phyloP scores from a whole-genome alignment of 352 stramenopile genomes.

The Phytophthora parvispora region DNA sequence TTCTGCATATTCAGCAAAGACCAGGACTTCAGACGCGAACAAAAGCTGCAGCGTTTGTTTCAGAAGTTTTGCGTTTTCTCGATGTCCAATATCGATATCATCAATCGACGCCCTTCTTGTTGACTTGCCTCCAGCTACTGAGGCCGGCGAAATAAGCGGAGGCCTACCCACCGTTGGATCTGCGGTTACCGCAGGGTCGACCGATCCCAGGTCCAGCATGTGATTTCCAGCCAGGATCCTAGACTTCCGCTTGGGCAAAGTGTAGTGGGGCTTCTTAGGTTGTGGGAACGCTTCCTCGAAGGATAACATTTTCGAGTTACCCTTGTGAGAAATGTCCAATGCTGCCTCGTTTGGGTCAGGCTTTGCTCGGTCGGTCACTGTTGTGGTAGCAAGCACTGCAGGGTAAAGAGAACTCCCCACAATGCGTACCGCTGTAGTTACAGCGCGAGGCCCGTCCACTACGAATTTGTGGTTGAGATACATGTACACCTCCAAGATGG shows the following conservation, averaged over 20 bases:
- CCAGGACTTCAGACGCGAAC: slow-evolving; percentile 33
- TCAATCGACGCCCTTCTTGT: slow-evolving; percentile 7
- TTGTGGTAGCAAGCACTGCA: not conserved
- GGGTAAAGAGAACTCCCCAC: slow-evolving; percentile 12
- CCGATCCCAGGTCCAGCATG: not conserved
- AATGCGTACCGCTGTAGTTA: slow-evolving; percentile 29
- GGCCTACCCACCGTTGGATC: not conserved
- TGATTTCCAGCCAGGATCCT: not conserved
- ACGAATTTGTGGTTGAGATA: slow-evolving; percentile 37
- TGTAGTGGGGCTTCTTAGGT: not conserved
- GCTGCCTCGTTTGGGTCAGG: not conserved
- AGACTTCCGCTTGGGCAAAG: not conserved
- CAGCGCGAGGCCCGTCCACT: slow-evolving; percentile 9
- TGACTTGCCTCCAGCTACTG: not conserved
- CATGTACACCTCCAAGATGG: slow-evolving; percentile 16
- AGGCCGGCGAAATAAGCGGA: not conserved
- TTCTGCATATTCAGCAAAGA: slow-evolving; percentile 45
- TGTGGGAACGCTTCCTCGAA: not conserved
- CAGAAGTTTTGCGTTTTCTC: slow-evolving; percentile 27
- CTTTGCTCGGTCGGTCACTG: not conserved
- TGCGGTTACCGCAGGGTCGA: not conserved
- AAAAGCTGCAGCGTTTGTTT: slow-evolving; percentile 33
- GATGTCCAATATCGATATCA: slow-evolving; percentile 22
- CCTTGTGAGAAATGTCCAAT: not conserved
- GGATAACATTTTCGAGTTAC: not conserved